These are phyloP conservation scores for Heteromeles arbutifolia DNA, from an alignment of 306 rosid species.

Conservation along the genomic window DNA sequence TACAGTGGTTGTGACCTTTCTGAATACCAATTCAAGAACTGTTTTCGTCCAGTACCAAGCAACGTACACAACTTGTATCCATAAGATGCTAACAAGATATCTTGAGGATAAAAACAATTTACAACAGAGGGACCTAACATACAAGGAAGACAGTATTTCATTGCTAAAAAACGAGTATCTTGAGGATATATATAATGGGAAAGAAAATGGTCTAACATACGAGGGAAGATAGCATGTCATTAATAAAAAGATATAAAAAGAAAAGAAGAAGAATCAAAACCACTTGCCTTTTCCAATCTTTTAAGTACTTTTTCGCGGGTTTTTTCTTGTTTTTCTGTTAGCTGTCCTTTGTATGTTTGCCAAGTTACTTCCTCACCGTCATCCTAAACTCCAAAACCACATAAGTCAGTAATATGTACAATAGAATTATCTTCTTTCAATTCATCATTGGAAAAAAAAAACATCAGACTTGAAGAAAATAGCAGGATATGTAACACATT, in stretches of 20 bases:
- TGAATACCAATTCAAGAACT: not conserved
- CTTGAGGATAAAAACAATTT: not conserved
- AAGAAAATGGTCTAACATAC: not conserved
- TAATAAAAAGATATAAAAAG: not conserved
- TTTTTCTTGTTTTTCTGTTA: slow-evolving; percentile 87
- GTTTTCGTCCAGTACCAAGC: not conserved
- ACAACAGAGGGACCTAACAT: not conserved
- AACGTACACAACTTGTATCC: not conserved
- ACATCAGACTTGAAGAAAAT: not conserved
- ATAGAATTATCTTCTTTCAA: not conserved
- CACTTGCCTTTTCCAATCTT: slow-evolving; percentile 80
- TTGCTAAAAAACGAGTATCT: not conserved
- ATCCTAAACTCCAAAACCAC: slow-evolving; percentile 48
- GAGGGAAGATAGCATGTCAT: not conserved
- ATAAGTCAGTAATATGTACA: not conserved
- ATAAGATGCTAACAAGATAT: not conserved
- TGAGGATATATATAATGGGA: not conserved
- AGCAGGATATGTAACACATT: not conserved
- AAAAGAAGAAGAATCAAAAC: slow-evolving; percentile 6
- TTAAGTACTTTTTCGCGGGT: slow-evolving; percentile 78
- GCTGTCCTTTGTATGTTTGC: slow-evolving; percentile 91
- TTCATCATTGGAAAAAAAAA: not conserved
- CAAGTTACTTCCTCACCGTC: slow-evolving; percentile 85
- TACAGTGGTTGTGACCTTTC: not conserved
- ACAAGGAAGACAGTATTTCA: not conserved